phyloP scores from a whole-genome alignment of 2,329 filamentous ascomycete species.

The Clonostachys solani region DNA sequence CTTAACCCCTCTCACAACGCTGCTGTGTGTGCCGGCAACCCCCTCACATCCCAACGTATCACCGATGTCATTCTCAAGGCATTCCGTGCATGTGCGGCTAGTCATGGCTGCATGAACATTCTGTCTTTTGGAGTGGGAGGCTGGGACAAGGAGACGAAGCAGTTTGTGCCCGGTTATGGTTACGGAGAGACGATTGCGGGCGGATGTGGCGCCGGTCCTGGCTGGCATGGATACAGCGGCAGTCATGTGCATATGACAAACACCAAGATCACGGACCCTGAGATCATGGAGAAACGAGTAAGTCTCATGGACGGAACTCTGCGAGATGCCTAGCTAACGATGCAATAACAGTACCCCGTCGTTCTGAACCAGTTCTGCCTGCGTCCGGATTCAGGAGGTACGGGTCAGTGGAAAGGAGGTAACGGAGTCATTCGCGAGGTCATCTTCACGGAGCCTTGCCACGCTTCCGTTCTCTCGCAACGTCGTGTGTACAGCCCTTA shows the following conservation, averaged over 20 bases:
- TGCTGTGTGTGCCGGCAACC: conserved; percentile 80
- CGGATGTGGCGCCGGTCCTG: conserved; percentile 65
- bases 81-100: conserved; percentile 74
- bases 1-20: conserved; percentile 72
- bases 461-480: conserved; percentile 73
- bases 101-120: conserved; percentile 80
- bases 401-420: conserved; percentile 57
- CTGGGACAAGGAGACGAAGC: conserved; percentile 49
- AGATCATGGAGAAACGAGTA: conserved; percentile 24
- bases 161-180: conserved; percentile 57
- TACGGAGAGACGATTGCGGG: conserved; percentile 83
- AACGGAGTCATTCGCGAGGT: conserved; percentile 74
- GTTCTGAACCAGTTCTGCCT: not conserved
- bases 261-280: conserved; percentile 61
- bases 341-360: not conserved
- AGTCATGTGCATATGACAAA: conserved; percentile 85
- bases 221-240: conserved; percentile 67
- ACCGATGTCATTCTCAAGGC: conserved; percentile 81
- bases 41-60: conserved; percentile 74
- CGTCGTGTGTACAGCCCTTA: conserved; percentile 70
- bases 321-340: not conserved
- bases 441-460: conserved; percentile 70
- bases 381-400: not conserved
- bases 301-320: not conserved
- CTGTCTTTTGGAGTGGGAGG: conserved; percentile 80